Evolutionary conservation across 1,284 basidiomycete species (phyloP), one percentile per base, ranked within the genome.

Genomic region (Caloboletus inedulis): DNA sequence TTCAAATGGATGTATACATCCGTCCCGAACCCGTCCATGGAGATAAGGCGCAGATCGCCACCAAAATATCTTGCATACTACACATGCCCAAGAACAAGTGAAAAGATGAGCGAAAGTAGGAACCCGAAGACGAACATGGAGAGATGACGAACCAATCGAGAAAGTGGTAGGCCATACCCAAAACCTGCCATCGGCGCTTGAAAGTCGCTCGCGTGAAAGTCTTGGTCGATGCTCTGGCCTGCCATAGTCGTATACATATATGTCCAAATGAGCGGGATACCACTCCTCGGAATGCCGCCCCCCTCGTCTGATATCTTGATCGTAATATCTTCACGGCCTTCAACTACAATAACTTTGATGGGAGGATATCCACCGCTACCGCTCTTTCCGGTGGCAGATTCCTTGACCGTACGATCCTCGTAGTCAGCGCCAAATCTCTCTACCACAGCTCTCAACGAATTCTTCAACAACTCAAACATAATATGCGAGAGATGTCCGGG

Each of bases 211-310:
- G 86, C 88, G 4, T 64, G 85, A 69, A 96, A 95, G 62, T 95
- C 80, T 65, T 89, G 86, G 60, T 94, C 91, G 40, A 98, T 81
- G 29, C 83, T 86, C 70, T 94, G 89, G 4, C 85, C 85, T 65
- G 92, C 89, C 84, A 98, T 98, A 2, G 97, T 99, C 33, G 97
- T 99, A 69, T 99, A 99, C 88, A 95, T 96, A 72, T 96, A 99
- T 54, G 95, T 98, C 96, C 96, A 99, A 48, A 98, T 97, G 49
- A 97, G 79, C 5, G 94, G 92, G 31, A 98, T 89, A 1, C 94
- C 96, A 62, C 90, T 92, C 43, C 96, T 75, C 18, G 94, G 85
- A 55, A 99, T 99, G 1, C 97, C 97, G 6, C 96, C 97, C 10
- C 96, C 96, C 68, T 99, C 96, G 69, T 94, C 91, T 21, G 81